Conservation (phyloP, 306 rosid genomes). For the Vicia villosa region DNA sequence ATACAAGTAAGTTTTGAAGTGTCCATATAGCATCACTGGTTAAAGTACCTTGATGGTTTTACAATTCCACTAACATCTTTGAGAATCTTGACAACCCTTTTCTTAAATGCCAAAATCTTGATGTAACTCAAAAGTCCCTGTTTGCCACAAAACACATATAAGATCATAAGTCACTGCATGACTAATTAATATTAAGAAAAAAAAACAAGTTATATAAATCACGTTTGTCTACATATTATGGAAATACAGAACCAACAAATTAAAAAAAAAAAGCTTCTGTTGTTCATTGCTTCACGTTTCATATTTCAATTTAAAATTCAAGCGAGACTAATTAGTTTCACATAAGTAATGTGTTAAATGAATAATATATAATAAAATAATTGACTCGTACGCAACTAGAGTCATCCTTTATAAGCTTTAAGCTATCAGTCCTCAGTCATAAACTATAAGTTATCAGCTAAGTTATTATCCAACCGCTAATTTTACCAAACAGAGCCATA, state of each 20-base stretch:
- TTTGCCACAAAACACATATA: background rate
- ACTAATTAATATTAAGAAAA: background rate
- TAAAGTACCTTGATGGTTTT: constrained; percentile 52
- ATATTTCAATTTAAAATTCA: background rate
- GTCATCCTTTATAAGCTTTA: no score
- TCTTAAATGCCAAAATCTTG: constrained; percentile 57
- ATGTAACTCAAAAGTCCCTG: constrained; percentile 54
- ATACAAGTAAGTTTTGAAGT: no score
- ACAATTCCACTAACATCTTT: constrained; percentile 44
- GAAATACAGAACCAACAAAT: background rate
- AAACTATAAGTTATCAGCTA: no score
- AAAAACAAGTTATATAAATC: background rate
- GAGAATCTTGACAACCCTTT: constrained; percentile 53
- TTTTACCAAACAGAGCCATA: no score
- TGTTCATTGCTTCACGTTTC: background rate
- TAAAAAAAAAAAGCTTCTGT: background rate
- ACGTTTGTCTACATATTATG: background rate
- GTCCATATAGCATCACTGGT: background rate
- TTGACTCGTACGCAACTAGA: no score
- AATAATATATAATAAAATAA: background rate
- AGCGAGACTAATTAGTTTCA: background rate
- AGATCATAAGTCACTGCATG: background rate
- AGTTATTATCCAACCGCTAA: no score
- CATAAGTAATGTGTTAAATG: background rate
- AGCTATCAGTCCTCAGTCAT: no score